Percentiles rank a stretch among this genome's conserved stretches.
Evolutionary conservation across 192 early-diverging fungal genomes (phyloP).

Genomic region (Podila epigama): DNA sequence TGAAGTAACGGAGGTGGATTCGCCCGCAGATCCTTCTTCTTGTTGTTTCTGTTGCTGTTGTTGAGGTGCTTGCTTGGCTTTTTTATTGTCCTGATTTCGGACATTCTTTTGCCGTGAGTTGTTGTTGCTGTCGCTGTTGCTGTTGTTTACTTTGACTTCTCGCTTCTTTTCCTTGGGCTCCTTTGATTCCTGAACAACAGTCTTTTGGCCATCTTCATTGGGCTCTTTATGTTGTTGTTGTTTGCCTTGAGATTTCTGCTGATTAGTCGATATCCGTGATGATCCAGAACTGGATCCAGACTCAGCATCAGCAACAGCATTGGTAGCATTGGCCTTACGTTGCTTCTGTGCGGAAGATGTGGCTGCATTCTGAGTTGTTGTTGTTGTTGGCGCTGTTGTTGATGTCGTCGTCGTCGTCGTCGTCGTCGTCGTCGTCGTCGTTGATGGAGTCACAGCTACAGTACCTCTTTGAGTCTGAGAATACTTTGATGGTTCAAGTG

Average conservation of each 20-base stretch:
- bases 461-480: not conserved
- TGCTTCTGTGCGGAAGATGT: not conserved
- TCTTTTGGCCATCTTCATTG: not conserved
- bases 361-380: no score
- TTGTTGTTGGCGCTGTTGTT: not conserved
- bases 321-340: not conserved
- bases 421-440: not conserved
- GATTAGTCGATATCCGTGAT: no score
- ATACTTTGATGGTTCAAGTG: slow-evolving; percentile 1
- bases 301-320: no score
- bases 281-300: no score
- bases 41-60: slow-evolving; percentile 4
- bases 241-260: not conserved
- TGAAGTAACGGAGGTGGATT: no score
- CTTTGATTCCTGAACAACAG: not conserved
- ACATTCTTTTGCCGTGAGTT: no score
- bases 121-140: not conserved
- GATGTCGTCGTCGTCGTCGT: not conserved
- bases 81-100: slow-evolving; percentile 3
- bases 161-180: not conserved
- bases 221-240: not conserved
- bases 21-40: no score
- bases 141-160: not conserved
- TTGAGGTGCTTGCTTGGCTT: slow-evolving; percentile 2
- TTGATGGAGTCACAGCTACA: not conserved